Base-by-base conservation (phyloP, 371 early-diverging fungal genomes). In the Rhizopus stolonifer region DNA sequence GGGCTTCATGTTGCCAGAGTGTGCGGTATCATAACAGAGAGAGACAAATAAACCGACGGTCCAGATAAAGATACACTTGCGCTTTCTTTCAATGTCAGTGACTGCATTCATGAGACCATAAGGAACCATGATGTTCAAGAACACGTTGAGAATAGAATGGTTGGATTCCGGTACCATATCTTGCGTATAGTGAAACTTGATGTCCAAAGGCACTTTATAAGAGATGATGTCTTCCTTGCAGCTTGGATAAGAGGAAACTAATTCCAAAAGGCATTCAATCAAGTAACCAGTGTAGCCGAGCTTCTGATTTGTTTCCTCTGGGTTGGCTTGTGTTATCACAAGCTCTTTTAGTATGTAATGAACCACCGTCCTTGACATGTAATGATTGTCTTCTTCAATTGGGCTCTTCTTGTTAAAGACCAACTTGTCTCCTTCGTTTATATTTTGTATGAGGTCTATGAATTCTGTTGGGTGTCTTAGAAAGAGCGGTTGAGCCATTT, bases 231-330 rank as follows among this genome's bases (percentile, higher is more conserved):
- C 87, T 17, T 77, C 56, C 55, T 89, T 89, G 73, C 90, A 90
- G 1, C 83, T 76, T 10, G 91, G 85, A 70, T 91, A 97, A 1
- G 91, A 89, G 0, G 82, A 75, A 4, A 92, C 76, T 2, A 98
- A 71, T 61, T 98, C 98, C 13, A 89, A 77, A 18, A 96, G 67
- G 36, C 86, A 82, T 65, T 94, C 93, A 49, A 98, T 61, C 31
- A 96, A 50, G 69, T 90, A 93, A 48, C 90, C 88, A 19, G 92
- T 86, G 49, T 88, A 88, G 46, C 70, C 83, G 19, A 54, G 32
- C 9, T 40, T 26, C 2, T 43, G 31, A 40, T 58, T 50, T 24
- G 14, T 31, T 26, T 47, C 50, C 8, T 45, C 54, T n/a, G 39
- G n/a, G 23, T 15, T 38, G 10, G 42, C 17, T 15, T 25, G 44